Base-by-base conservation (phyloP, 2,329 filamentous ascomycete genomes). In the Metarhizium sp. region DNA sequence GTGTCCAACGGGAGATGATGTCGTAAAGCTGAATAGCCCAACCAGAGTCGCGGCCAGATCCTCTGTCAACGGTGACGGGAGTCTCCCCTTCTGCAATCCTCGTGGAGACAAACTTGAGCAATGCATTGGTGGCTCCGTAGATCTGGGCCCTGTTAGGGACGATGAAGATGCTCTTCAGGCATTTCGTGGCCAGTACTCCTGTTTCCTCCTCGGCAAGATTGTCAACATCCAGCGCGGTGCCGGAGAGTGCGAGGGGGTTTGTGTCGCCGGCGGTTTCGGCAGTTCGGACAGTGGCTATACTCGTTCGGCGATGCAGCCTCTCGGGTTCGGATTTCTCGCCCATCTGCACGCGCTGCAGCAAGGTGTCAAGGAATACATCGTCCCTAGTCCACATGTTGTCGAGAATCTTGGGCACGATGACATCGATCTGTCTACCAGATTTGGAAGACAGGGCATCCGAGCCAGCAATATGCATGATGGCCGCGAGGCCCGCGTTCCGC, bases 181-280 rank as follows among this genome's bases (percentile, higher is more conserved):
- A 95, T 63, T 91, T 86, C 62, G 96, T 78, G 4, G 94, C 92
- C 59, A 95, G 75, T 7, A 95, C 77, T 32, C 88, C 88, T 16
- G 91, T 90, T 65, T 95, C 88, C 72, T 96, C 86, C 70, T 97
- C 92, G 2, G 90, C 92, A 58, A 94, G 75, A 68, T 87, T 90
- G 71, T 97, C 94, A 30, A 90, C 90, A 66, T 96, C 92, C 29
- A 86, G 86, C 1, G 89, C 88, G 0, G 90, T 90, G 54, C 87
- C 89, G 1, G 87, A 82, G n/a, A 90, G 81, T 29, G 88, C 87
- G 47, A 88, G 80, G 5, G 80, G 80, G 59, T 88, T 88, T 6
- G 84, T 80, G 46, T 85, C 82, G 51, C 75, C 77, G 1, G 71
- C 72, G 0, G 88, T 88, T 29, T 85, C 82, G 55, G 72, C 73